These are phyloP conservation scores for Aspergillus olivimuriae DNA, from an alignment of 495 filamentous ascomycete species.

Conservation along the genomic window DNA sequence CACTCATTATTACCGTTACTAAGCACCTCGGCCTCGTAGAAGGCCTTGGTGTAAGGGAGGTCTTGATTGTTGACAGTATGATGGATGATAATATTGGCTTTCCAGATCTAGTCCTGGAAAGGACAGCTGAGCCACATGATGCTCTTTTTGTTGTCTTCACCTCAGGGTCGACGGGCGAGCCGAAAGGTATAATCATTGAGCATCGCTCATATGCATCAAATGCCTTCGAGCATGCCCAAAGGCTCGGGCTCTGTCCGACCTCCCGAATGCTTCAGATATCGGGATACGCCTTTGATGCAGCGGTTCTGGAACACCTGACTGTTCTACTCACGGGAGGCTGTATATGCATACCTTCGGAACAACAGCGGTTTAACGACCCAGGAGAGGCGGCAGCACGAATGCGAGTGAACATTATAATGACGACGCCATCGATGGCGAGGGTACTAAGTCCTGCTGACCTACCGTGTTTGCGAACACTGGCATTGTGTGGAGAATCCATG, in stretches of 20 bases:
- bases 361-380: constrained; percentile 2
- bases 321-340: constrained; percentile 14
- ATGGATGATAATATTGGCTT: not conserved
- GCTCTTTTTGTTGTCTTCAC: constrained; percentile 50
- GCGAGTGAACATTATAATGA: not conserved
- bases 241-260: constrained; percentile 40
- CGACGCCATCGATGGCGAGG: constrained; percentile 16
- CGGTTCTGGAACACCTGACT: constrained; percentile 8
- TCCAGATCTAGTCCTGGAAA: not conserved
- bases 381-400: not conserved
- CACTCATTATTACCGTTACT: not conserved
- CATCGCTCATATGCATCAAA: not conserved
- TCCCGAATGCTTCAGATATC: constrained; percentile 12
- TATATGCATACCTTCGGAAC: constrained; percentile 17
- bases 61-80: not conserved
- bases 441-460: constrained; percentile 21
- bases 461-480: constrained; percentile 24
- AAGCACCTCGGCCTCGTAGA: not conserved
- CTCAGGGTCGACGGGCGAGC: constrained; percentile 71
- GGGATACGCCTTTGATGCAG: constrained; percentile 12
- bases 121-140: not conserved
- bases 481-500: constrained; percentile 40
- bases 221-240: constrained; percentile 44
- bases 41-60: not conserved
- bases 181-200: constrained; percentile 71